Evolutionary conservation across 2,329 filamentous ascomycete species (phyloP), one percentile per base, ranked within the genome.

Genomic region (Cercospora sp.): DNA sequence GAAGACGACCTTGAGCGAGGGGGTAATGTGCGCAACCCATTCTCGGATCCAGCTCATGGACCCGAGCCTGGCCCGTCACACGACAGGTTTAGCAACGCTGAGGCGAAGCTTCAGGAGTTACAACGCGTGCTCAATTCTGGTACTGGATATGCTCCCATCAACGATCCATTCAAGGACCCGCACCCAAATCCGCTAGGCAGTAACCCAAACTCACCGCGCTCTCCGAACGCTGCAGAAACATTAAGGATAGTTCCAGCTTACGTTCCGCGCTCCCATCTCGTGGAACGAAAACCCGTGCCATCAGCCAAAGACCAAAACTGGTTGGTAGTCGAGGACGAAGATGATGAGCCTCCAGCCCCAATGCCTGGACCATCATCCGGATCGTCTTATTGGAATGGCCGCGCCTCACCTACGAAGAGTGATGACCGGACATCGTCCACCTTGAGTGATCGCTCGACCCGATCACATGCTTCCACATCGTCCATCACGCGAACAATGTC

Each of bases 391-490:
- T 72, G 69, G 23, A 69, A 60, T 12, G 80, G 83, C 3, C 79
- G 80, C 12, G 65, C 77, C 1, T 86, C 85, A 1, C 83, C 84
- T 0, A 81, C 83, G 2, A 85, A 84, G 69, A 83, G 80, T 33
- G 85, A 87, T 48, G 85, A 87, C 39, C 82, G 86, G 20, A 88
- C 86, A 2, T 81, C 81, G 3, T 88, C 86, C 0, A 85, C 83
- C 31, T 78, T 88, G 3, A 87, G 85, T 64, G 86, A 87, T 12
- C 78, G 78, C 8, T 87, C 85, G 23, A 77, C 77, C 5, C 76
- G 76, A 5, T 84, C 83, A 5, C 77, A 77, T 48, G 68, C 81
- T 0, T 85, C 84, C 2, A 74, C 69, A 23, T 80, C 74, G 28
- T 81, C 80, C 39, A 74, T 84, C 13, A 79, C 77, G 3, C 79